phyloP scores from a whole-genome alignment of 129 eudicot species.

The Artemisia tridentata region DNA sequence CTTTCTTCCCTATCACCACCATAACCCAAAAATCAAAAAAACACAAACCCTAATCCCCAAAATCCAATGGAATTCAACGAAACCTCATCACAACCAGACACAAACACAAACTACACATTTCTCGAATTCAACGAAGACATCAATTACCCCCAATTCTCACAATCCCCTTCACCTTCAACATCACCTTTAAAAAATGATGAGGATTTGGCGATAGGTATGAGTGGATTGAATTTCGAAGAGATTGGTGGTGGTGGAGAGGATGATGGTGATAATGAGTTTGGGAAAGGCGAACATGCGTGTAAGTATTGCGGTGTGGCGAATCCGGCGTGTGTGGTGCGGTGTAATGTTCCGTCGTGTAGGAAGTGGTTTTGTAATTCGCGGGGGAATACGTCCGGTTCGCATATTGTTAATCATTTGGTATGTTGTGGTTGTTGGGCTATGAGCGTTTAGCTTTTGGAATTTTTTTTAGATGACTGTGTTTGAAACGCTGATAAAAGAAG shows the following conservation, averaged over 20 bases:
- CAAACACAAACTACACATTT: too few species aligned
- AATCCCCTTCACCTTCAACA: too few species aligned
- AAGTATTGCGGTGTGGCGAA: conserved; percentile 85
- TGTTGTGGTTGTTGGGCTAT: conserved; percentile 3
- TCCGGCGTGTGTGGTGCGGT: conserved; percentile 92
- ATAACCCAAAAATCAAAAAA: too few species aligned
- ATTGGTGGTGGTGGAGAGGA: conserved; percentile 45
- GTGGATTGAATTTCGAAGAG: conserved; percentile 88
- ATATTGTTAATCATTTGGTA: conserved; percentile 87
- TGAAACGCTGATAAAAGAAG: too few species aligned
- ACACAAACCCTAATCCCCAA: too few species aligned
- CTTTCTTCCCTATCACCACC: too few species aligned
- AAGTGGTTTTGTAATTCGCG: conserved; percentile 96
- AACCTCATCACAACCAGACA: too few species aligned
- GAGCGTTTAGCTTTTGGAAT: too few species aligned
- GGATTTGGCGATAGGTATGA: conserved; percentile 85
- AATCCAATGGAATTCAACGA: too few species aligned
- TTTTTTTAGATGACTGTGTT: too few species aligned
- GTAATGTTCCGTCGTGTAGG: conserved; percentile 88
- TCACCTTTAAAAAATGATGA: conserved; percentile 44
- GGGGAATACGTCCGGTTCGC: conserved; percentile 92
- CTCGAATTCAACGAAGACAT: too few species aligned
- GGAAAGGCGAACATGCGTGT: conserved; percentile 90
- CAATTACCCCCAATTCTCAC: too few species aligned
- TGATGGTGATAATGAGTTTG: conserved; percentile 70